phyloP scores from a whole-genome alignment of 108 stramenopile species.

The Fragilaria crotonensis region DNA sequence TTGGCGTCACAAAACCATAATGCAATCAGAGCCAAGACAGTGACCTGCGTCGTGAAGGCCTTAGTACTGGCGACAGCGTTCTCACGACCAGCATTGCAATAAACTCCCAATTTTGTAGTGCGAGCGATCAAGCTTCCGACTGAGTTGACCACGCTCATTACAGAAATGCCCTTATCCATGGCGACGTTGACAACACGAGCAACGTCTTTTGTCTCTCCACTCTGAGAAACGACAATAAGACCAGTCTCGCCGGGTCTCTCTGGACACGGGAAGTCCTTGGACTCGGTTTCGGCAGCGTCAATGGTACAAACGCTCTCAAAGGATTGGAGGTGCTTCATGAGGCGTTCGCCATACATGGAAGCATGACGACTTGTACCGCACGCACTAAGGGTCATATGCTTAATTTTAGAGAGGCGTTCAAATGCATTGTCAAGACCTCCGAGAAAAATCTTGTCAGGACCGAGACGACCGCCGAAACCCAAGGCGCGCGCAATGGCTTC shows the following conservation, averaged over 20 bases:
- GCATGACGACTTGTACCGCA: slow-evolving; percentile 97
- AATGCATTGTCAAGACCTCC: slow-evolving; percentile 83
- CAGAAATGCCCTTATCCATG: slow-evolving; percentile 78
- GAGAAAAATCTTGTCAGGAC: slow-evolving; percentile 55
- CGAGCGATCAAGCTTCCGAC: slow-evolving; percentile 97
- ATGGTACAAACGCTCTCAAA: slow-evolving; percentile 83
- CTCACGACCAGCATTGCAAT: slow-evolving; percentile 98
- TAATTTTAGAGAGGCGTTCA: slow-evolving; percentile 62
- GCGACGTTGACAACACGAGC: slow-evolving; percentile 80
- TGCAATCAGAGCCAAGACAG: slow-evolving; percentile 93
- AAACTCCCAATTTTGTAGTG: slow-evolving; percentile 94
- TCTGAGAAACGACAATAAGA: slow-evolving; percentile 92
- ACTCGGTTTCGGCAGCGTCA: slow-evolving; percentile 90
- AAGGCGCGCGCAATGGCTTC: slow-evolving; percentile 92
- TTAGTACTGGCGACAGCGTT: slow-evolving; percentile 99
- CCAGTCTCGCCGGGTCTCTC: slow-evolving; percentile 48
- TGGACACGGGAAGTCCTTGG: slow-evolving; percentile 73
- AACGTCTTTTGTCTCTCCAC: slow-evolving; percentile 98
- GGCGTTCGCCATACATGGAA: slow-evolving; percentile 89
- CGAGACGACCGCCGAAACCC: slow-evolving; percentile 84
- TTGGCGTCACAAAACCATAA: slow-evolving; percentile 90
- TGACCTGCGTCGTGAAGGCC: slow-evolving; percentile 99
- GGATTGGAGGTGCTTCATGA: slow-evolving; percentile 95
- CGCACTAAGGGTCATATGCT: slow-evolving; percentile 81
- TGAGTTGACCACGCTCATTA: slow-evolving; percentile 92